A percentile compares a stretch with the other conserved stretches of the same genome.
These are phyloP conservation scores for Tetracladium setigerum DNA, from an alignment of 495 filamentous ascomycete species.

Conservation along the genomic window DNA sequence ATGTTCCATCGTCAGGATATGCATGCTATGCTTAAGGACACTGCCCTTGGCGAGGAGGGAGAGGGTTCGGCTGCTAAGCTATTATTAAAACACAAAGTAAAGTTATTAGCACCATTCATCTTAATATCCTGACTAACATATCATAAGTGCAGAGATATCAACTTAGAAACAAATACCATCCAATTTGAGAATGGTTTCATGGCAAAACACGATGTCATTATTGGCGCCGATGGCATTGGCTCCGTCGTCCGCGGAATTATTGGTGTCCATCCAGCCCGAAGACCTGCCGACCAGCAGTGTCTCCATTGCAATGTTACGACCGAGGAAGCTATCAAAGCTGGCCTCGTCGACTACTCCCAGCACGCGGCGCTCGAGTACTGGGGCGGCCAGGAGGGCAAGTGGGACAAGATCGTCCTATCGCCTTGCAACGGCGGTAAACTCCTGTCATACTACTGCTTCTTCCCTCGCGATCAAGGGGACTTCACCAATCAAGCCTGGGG, in stretches of 20 bases:
- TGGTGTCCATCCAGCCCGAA: constrained; percentile 36
- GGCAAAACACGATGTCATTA: constrained; percentile 44
- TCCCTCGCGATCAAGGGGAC: constrained; percentile 9
- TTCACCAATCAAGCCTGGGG: constrained; percentile 1
- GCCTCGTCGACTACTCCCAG: constrained; percentile 11
- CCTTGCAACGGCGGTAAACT: constrained; percentile 11
- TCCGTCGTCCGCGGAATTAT: constrained; percentile 18
- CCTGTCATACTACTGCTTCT: constrained; percentile 18
- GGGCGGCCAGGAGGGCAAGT: constrained; percentile 11
- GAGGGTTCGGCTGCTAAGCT: constrained; percentile 33
- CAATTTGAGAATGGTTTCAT: constrained; percentile 44
- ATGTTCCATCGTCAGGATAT: constrained; percentile 38
- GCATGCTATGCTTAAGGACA: constrained; percentile 41
- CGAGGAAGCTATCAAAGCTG: constrained; percentile 9
- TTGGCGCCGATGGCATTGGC: constrained; percentile 47
- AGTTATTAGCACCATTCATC: constrained; percentile 25
- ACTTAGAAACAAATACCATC: constrained; percentile 40
- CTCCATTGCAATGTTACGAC: constrained; percentile 37
- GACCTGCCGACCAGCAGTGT: constrained; percentile 36
- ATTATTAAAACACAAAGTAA: constrained; percentile 28
- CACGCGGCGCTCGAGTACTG: constrained; percentile 20
- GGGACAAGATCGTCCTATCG: constrained; percentile 12
- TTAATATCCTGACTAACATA: constrained; percentile 7
- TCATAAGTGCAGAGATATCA: constrained; percentile 47
- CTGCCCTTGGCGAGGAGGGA: constrained; percentile 33